Base-by-base conservation (phyloP, 495 filamentous ascomycete species). In the Penicillium cataractarum region DNA sequence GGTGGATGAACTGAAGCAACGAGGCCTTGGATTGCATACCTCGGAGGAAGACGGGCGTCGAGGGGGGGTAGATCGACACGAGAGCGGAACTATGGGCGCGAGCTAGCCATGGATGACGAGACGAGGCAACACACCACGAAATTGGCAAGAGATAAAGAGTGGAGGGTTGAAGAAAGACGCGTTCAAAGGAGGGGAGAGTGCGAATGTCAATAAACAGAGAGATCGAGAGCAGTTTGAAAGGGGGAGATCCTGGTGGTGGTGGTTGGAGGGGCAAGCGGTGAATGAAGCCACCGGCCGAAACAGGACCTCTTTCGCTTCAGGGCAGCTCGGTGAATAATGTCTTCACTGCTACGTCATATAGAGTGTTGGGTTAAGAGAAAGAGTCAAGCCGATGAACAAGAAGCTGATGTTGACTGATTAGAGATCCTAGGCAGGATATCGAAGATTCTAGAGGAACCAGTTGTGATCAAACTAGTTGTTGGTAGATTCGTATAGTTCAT, bases 251-350 rank as follows among this genome's bases (percentile, higher is more conserved):
- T 72, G 51, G 57, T 44, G 35, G 48, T 31, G 58, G 48, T 51
- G 48, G 55, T 46, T 58, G 68, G 67, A 68, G 67, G 66, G 63
- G 71, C 67, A 69, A 68, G 68, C 65, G 71, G 71, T 64, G 66
- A 64, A 65, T 60, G 55, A 67, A 63, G 65, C 60, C 62, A 60
- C 60, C 51, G 51, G 57, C 65, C 70, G 58, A 65, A 66, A 58
- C 60, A 72, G 71, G 69, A 62, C 61, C 54, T 48, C 58, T 56
- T n/a, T 51, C 61, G 32, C 21, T 53, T 56, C 60, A 63, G 58
- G 57, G 32, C 50, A 32, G 26, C 24, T 52, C 63, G 58, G 54
- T 62, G 62, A 51, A 29, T 32, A 27, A 64, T 64, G 62, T 31
- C 62, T 64, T 64, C 63, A 65, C 48, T 49, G 6, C 58, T 62